A percentile compares a stretch with the other conserved stretches of the same genome.
Evolutionary conservation across 2,329 filamentous ascomycete species (phyloP).

Genomic region (Eutypella sp.): DNA sequence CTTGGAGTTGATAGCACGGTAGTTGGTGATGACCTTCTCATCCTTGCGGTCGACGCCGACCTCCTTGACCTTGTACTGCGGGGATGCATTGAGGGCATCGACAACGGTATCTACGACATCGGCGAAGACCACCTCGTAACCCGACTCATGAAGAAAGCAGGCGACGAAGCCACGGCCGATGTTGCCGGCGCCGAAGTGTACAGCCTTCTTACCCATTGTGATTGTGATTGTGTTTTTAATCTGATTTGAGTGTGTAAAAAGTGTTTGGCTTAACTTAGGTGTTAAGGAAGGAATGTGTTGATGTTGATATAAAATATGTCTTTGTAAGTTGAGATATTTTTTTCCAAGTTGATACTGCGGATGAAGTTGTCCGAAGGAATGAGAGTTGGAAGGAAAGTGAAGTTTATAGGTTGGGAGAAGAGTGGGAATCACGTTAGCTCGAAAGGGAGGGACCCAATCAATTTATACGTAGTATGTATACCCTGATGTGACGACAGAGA

Average conservation of each 20-base stretch:
- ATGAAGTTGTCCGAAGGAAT: no score
- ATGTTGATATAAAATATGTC: no score
- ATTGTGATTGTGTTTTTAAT: slow-evolving; percentile 3
- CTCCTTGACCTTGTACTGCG: slow-evolving; percentile 87
- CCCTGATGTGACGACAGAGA: no score
- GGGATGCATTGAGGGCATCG: slow-evolving; percentile 66
- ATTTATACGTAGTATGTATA: no score
- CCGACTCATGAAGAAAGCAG: slow-evolving; percentile 89
- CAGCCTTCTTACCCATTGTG: slow-evolving; percentile 60
- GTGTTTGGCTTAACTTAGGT: no score
- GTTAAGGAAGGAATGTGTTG: no score
- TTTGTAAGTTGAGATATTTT: no score
- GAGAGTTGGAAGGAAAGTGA: neutral
- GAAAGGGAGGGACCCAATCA: no score
- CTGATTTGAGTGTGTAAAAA: no score
- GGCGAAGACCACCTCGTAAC: slow-evolving; percentile 93
- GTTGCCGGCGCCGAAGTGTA: slow-evolving; percentile 84
- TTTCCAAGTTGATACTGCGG: no score
- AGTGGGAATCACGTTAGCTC: no score
- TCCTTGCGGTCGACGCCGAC: slow-evolving; percentile 79
- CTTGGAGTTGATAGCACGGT: slow-evolving; percentile 94
- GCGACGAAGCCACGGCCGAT: slow-evolving; percentile 83
- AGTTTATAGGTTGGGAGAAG: no score
- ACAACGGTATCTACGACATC: slow-evolving; percentile 88
- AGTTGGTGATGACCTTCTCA: slow-evolving; percentile 84